These are phyloP conservation scores for Botrytis paeoniae DNA, from an alignment of 2,329 filamentous ascomycete genomes.

Conservation along the genomic window DNA sequence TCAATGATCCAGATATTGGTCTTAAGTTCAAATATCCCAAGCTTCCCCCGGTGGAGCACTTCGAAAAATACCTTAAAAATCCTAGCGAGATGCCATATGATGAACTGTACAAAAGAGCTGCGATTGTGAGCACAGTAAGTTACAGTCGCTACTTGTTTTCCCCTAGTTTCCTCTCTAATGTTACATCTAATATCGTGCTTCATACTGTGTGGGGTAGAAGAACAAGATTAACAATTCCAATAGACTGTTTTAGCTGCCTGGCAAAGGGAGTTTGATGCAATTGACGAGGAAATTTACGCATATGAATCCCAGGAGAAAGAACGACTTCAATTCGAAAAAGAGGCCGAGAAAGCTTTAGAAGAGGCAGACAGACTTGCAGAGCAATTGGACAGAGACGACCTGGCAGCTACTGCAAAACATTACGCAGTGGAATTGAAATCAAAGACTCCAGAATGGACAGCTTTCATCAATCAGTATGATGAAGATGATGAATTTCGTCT, in stretches of 20 bases:
- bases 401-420: slow-evolving; percentile 3
- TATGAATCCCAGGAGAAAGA: slow-evolving; percentile 29
- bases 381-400: slow-evolving; percentile 22
- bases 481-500: slow-evolving; percentile 10
- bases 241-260: slow-evolving; percentile 26
- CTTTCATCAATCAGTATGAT: slow-evolving; percentile 13
- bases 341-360: slow-evolving; percentile 25
- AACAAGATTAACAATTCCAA: not conserved
- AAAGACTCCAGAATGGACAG: slow-evolving; percentile 11
- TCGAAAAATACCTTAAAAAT: slow-evolving; percentile 32
- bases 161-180: not conserved
- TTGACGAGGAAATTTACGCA: slow-evolving; percentile 30
- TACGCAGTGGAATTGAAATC: slow-evolving; percentile 14
- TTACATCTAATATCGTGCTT: not conserved
- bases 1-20: slow-evolving; percentile 16
- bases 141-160: not conserved
- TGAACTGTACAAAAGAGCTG: slow-evolving; percentile 31
- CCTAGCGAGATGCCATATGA: slow-evolving; percentile 31
- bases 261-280: slow-evolving; percentile 33
- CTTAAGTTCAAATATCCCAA: slow-evolving; percentile 29
- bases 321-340: slow-evolving; percentile 22
- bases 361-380: slow-evolving; percentile 24
- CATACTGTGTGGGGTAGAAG: not conserved
- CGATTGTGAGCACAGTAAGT: slow-evolving; percentile 21
- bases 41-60: slow-evolving; percentile 27